Evolutionary conservation across 2,329 filamentous ascomycete species (phyloP).

Genomic region (Fusarium scirpi): DNA sequence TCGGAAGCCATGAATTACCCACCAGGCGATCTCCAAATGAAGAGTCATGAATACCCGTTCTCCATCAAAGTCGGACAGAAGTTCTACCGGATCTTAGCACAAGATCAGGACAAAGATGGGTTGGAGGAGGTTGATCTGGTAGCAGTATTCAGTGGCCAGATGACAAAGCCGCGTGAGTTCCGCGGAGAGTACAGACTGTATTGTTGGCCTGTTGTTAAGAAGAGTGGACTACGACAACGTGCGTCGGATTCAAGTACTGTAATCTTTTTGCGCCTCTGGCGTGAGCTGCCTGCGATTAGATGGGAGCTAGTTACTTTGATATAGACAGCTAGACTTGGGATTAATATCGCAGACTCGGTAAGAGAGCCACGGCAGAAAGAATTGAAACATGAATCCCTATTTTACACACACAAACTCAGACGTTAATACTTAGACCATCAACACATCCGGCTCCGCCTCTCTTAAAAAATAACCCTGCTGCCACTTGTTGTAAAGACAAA

Average conservation of each 20-base stretch:
- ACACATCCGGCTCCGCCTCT: no score
- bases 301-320: background rate
- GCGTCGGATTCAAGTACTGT: background rate
- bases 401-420: no score
- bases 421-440: no score
- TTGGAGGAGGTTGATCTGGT: background rate
- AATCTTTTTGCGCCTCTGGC: background rate
- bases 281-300: background rate
- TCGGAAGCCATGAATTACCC: accelerated
- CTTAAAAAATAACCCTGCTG: no score
- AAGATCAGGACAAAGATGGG: background rate
- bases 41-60: background rate
- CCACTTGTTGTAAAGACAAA: no score
- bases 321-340: background rate
- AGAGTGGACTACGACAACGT: background rate
- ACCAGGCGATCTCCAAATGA: background rate
- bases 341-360: no score
- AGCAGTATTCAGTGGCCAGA: background rate
- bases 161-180: background rate
- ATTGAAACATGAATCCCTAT: no score
- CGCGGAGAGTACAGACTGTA: background rate
- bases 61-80: background rate
- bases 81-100: background rate
- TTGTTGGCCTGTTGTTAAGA: background rate
- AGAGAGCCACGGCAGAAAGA: accelerated